A percentile compares a stretch with the other conserved stretches of the same genome.
Conservation (phyloP, 2,329 filamentous ascomycete genomes). For the Fusarium sp. region DNA sequence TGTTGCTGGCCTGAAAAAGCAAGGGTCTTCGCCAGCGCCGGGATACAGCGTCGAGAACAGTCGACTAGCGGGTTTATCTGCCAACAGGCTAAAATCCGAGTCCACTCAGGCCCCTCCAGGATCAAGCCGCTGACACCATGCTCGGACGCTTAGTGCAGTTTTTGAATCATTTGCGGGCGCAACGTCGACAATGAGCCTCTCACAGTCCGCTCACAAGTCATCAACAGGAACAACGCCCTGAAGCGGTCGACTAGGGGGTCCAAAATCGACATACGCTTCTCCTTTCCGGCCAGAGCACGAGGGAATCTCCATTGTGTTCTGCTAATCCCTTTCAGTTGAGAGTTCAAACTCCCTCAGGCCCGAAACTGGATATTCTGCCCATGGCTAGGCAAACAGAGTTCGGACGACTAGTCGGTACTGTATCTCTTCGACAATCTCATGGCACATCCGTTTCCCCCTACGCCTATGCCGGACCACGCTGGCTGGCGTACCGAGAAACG, state of each 20-base stretch:
- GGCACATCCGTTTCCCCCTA: background rate
- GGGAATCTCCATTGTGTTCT: conserved; percentile 2
- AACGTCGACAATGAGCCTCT: conserved; percentile 38
- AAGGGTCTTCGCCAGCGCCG: background rate
- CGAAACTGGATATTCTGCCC: background rate
- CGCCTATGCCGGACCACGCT: background rate
- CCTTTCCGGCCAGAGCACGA: conserved; percentile 26
- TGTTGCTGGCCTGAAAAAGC: background rate
- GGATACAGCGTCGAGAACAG: background rate
- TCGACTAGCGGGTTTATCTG: conserved; percentile 15
- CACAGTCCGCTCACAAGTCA: conserved; percentile 26
- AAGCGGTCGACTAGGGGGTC: conserved; percentile 22
- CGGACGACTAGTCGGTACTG: background rate
- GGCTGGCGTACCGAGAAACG: background rate
- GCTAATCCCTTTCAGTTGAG: conserved; percentile 3
- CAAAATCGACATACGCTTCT: conserved; percentile 14
- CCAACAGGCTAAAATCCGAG: conserved; percentile 32
- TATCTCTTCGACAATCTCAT: background rate
- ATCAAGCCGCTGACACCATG: conserved; percentile 41
- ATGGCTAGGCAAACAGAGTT: background rate
- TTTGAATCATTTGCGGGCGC: conserved; percentile 44
- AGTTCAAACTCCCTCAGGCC: background rate
- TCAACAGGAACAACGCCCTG: conserved; percentile 28
- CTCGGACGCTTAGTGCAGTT: conserved; percentile 35
- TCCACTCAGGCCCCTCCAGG: conserved; percentile 21